Conservation (phyloP, 2,329 filamentous ascomycete genomes). For the Alternaria sp. region DNA sequence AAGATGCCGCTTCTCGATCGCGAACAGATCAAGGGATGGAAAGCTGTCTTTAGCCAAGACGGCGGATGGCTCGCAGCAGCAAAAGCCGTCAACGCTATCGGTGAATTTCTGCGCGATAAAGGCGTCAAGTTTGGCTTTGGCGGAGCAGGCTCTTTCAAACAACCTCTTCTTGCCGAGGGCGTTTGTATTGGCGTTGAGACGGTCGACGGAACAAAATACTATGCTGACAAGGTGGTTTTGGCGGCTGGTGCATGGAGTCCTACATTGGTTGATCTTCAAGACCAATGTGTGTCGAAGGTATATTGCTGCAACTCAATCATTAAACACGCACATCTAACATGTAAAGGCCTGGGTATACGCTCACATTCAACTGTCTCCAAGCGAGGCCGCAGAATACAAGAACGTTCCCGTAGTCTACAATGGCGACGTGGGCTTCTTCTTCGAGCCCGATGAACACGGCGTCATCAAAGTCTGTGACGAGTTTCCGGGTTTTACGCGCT, state of each 20-base stretch:
- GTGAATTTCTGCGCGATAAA: slow-evolving; percentile 47
- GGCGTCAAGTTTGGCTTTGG: slow-evolving; percentile 57
- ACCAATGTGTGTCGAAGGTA: slow-evolving; percentile 61
- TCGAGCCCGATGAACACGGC: slow-evolving; percentile 57
- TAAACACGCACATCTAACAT: background rate
- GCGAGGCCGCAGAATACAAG: slow-evolving; percentile 59
- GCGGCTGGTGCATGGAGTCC: slow-evolving; percentile 51
- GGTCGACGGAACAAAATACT: slow-evolving; percentile 52
- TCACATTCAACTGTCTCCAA: slow-evolving; percentile 59
- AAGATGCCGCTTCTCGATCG: slow-evolving; percentile 53
- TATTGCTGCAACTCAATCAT: slow-evolving; percentile 19
- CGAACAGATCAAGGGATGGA: slow-evolving; percentile 58
- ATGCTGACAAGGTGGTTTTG: slow-evolving; percentile 56
- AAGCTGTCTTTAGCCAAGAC: slow-evolving; percentile 55
- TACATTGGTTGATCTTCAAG: slow-evolving; percentile 37
- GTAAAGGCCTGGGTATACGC: slow-evolving; percentile 61
- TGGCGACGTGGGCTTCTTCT: slow-evolving; percentile 59
- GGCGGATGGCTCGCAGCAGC: slow-evolving; percentile 60
- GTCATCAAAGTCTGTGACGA: slow-evolving; percentile 65
- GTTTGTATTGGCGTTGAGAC: slow-evolving; percentile 56
- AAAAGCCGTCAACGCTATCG: slow-evolving; percentile 59
- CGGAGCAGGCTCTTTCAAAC: slow-evolving; percentile 54
- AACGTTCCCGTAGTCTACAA: slow-evolving; percentile 65
- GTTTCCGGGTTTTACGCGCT: slow-evolving; percentile 60
- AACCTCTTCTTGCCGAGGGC: slow-evolving; percentile 50